Base-by-base conservation (phyloP, 768 basidiomycete species). In the Hypholoma sublateritium region DNA sequence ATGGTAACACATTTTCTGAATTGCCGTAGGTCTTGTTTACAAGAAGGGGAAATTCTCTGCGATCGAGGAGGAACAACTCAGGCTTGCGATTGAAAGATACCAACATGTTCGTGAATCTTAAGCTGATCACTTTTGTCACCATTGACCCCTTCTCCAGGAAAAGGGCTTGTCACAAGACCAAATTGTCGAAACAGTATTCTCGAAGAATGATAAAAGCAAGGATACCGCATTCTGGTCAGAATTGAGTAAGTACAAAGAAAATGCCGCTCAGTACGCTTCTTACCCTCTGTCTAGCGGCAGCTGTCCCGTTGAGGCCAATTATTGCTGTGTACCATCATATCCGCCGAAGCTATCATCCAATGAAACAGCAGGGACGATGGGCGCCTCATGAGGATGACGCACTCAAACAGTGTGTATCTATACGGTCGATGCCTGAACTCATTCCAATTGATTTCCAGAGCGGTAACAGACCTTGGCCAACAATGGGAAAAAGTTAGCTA, bases 31-130 rank as follows among this genome's bases (percentile, higher is more conserved):
- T 32, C 80, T 93, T n/a, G 80, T 89, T 2, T 93, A 91, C 69
- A 92, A 88, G 73, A 92, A 92, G 70, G 91, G 91, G 13, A 93
- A 91, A 66, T 94, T 94, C 64, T 91, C 90, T 22, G 82, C 86
- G 0, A 84, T 85, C 41, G 91, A 94, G 65, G 88, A 86, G 56
- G 78, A 84, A 22, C 86, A 86, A 59, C 70, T 93, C 1, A 78
- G 73, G 59, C 69, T 70, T 13, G 91, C 90, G 6, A 84, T 93
- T 35, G 84, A 87, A 55, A 69, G 72, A 8, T 91, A 86, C 66
- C 79, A 80, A 53, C 62, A 69, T 17, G 89, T 89, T 63, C 47
- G 85, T 74, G n/a, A 47, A 52, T 54, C 19, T 25, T 17, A 46
- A 28, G 37, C 39, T 24, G 8, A 24, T 32, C 19, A 25, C 35